Percentiles rank a stretch among this genome's conserved stretches.
phyloP scores from a whole-genome alignment of 176 grass and related monocot genomes.

The Bonia amplexicaulis region DNA sequence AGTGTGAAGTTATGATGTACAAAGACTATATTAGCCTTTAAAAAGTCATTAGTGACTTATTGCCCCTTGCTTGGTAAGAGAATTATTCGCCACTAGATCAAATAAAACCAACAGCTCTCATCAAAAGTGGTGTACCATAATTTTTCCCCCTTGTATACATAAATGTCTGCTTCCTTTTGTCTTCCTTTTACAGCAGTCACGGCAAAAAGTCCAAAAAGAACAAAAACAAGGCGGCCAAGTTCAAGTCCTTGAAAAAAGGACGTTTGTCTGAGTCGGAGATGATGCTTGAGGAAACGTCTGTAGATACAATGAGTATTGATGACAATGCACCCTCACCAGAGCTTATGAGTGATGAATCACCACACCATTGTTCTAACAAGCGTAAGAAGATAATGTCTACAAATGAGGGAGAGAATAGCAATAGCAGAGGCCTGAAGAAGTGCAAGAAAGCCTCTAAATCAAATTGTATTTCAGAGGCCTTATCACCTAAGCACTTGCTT shows the following conservation, averaged over 20 bases:
- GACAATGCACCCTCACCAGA: slow-evolving; percentile 70
- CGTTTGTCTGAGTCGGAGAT: slow-evolving; percentile 64
- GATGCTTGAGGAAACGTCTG: slow-evolving; percentile 51
- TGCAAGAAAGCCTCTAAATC: slow-evolving; percentile 61
- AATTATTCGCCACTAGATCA: not conserved
- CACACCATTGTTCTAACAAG: slow-evolving; percentile 49
- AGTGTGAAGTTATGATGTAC: not conserved
- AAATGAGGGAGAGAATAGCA: slow-evolving; percentile 52
- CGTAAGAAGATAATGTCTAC: slow-evolving; percentile 50
- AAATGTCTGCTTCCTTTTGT: slow-evolving; percentile 8
- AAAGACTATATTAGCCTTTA: not conserved
- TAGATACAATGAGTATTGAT: slow-evolving; percentile 71
- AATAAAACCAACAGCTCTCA: not conserved
- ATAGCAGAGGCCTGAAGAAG: slow-evolving; percentile 62
- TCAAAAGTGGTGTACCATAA: not conserved
- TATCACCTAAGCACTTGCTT: slow-evolving; percentile 38
- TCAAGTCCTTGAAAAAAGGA: slow-evolving; percentile 83
- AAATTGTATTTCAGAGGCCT: slow-evolving; percentile 35
- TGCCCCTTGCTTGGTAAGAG: not conserved
- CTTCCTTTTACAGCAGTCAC: slow-evolving; percentile 22
- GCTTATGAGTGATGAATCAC: slow-evolving; percentile 61
- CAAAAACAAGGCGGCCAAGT: slow-evolving; percentile 68
- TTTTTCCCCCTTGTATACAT: not conserved
- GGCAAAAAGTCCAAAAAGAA: slow-evolving; percentile 83
- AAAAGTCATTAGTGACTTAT: not conserved